phyloP scores from a whole-genome alignment of 2,329 filamentous ascomycete species.

The Neopestalotiopsis sp. region DNA sequence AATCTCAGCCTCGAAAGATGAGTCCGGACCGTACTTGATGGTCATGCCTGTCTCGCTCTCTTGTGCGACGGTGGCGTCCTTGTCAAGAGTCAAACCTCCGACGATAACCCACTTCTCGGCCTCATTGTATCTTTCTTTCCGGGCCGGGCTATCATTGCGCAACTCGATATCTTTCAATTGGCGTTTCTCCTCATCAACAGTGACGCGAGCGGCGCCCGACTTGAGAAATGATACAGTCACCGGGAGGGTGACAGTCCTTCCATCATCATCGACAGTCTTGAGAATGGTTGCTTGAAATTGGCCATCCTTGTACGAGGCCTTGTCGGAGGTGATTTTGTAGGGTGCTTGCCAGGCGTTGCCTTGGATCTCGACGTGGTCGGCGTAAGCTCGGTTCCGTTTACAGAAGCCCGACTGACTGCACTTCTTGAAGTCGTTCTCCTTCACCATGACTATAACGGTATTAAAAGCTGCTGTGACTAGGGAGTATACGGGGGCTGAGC shows the following conservation, averaged over 20 bases:
- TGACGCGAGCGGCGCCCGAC: constrained; percentile 85
- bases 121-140: constrained; percentile 96
- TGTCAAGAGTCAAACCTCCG: constrained; percentile 77
- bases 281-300: constrained; percentile 80
- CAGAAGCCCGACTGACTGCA: constrained; percentile 97
- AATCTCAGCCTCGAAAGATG: constrained; percentile 82
- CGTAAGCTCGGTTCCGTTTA: constrained; percentile 89
- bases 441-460: constrained; percentile 71
- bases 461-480: constrained; percentile 16
- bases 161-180: constrained; percentile 88
- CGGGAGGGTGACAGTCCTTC: constrained; percentile 78
- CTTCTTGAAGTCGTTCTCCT: constrained; percentile 97
- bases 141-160: constrained; percentile 79
- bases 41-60: constrained; percentile 72
- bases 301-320: constrained; percentile 78
- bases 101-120: constrained; percentile 85
- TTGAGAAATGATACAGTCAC: constrained; percentile 87
- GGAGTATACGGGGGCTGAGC: not conserved
- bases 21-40: constrained; percentile 78
- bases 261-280: constrained; percentile 72
- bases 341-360: constrained; percentile 77
- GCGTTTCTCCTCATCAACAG: constrained; percentile 89
- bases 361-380: constrained; percentile 72
- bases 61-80: constrained; percentile 69
- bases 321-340: constrained; percentile 75